Base-by-base conservation (phyloP, 108 stramenopile species). In the Fragilariopsis cylindrus region DNA sequence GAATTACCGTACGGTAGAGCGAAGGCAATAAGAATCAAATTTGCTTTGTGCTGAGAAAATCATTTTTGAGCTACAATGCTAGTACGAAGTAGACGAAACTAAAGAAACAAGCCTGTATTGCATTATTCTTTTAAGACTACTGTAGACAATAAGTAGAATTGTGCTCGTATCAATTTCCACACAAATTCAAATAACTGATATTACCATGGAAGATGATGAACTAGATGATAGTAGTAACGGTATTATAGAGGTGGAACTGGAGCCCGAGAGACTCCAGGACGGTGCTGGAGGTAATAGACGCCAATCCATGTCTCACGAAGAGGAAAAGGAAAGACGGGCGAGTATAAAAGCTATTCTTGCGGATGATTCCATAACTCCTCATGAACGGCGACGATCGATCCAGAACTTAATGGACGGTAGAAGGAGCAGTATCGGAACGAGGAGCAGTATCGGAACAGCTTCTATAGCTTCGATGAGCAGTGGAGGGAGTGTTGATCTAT, bases 341-440 rank as follows among this genome's bases (percentile, higher is more conserved):
- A 88, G 82, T 47, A 95, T 95, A 71, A 89, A 91, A 72, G 88
- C 87, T 46, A 95, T 95, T 63, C 77, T 92, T 73, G 79, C 75
- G 55, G 91, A 95, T 73, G 63, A 77, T 8, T 80, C 52, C 65
- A 69, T 95, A 8, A 83, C 85, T 12, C 81, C 81, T 2, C 76
- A 78, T 4, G 91, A 92, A 66, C 80, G 90, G 47, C 82, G 91
- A 7, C 80, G 83, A 64, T 90, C 90, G 8, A 92, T 95, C 69
- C 91, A 92, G 77, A 77, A 70, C 65, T 72, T 95, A 45, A 95
- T 95, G 94, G 94, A 95, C 81, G 94, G 94, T n/a, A 75, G 94
- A 47, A 69, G 94, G 42, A 53, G 81, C 65, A 81, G 76, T 66
- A 76, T 81, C 11, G 52, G 52, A 53, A 30, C 30, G 30, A 30